These are phyloP conservation scores for Lactuca saligna DNA, from an alignment of 129 eudicot species.

Conservation along the genomic window DNA sequence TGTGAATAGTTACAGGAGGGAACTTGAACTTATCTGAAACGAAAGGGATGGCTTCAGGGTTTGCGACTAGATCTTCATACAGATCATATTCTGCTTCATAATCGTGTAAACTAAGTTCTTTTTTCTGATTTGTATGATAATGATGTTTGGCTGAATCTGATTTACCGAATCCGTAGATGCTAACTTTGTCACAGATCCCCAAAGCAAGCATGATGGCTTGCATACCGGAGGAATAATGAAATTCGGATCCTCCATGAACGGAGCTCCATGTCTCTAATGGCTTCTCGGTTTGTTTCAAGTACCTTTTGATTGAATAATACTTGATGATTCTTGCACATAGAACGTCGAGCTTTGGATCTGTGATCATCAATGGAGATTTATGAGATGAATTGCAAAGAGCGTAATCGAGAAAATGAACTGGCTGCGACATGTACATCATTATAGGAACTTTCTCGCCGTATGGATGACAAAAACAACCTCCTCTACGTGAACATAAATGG, in stretches of 20 bases:
- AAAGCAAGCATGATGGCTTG: constrained; percentile 88
- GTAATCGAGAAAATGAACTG: constrained; percentile 86
- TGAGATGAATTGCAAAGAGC: constrained; percentile 59
- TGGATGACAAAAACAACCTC: constrained; percentile 79
- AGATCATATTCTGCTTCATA: constrained; percentile 86
- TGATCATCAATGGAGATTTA: constrained; percentile 52
- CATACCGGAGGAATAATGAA: constrained; percentile 97
- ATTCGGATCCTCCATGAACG: constrained; percentile 60
- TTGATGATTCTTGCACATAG: constrained; percentile 72
- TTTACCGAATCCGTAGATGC: constrained; percentile 88
- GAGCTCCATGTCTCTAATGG: constrained; percentile 52
- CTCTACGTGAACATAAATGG: constrained; percentile 81
- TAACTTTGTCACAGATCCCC: constrained; percentile 69
- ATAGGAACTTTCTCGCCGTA: constrained; percentile 73
- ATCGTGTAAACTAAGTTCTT: constrained; percentile 77
- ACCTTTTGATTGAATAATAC: constrained; percentile 73
- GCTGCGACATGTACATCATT: constrained; percentile 82
- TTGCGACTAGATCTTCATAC: constrained; percentile 62
- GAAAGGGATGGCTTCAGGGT: constrained; percentile 64
- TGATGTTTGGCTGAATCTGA: constrained; percentile 69
- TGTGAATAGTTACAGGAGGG: constrained; percentile 69
- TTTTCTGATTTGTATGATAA: constrained; percentile 84
- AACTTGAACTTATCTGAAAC: constrained; percentile 68
- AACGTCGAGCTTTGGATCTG: constrained; percentile 75
- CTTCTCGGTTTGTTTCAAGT: constrained; percentile 43